Evolutionary conservation across 73 alveolate genomes (phyloP).

Genomic region (Tetrahymena elliotti): DNA sequence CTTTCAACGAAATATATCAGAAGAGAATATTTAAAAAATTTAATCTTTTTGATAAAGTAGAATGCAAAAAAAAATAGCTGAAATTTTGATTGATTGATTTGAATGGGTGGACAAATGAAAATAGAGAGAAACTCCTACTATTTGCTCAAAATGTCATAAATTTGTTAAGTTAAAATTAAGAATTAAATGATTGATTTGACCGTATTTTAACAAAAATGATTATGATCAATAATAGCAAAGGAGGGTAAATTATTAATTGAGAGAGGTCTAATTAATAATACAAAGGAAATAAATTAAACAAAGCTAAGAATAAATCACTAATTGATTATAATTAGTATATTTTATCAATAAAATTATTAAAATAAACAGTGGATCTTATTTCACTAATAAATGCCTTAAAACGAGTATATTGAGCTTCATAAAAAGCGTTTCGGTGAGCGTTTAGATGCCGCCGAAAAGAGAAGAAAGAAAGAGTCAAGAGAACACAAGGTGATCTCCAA

Average conservation of each 20-base stretch:
- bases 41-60: background rate
- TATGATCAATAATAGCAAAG: background rate
- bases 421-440: constrained; percentile 89
- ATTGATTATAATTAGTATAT: background rate
- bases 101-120: background rate
- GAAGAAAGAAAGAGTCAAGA: constrained; percentile 91
- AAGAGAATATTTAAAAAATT: background rate
- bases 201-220: background rate
- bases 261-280: background rate
- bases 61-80: background rate
- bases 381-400: constrained; percentile 80
- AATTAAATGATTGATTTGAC: background rate
- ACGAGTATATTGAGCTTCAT: constrained; percentile 89
- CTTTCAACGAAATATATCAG: background rate
- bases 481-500: constrained; percentile 73
- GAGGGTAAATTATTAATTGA: background rate
- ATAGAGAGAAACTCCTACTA: background rate
- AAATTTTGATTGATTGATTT: background rate
- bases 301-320: background rate
- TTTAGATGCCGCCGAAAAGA: constrained; percentile 83
- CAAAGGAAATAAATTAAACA: background rate
- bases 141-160: background rate
- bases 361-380: background rate
- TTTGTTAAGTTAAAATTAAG: background rate
- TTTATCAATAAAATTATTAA: background rate